phyloP scores from a whole-genome alignment of 2,329 filamentous ascomycete species.

The Cephalotrichum gorgonifer region DNA sequence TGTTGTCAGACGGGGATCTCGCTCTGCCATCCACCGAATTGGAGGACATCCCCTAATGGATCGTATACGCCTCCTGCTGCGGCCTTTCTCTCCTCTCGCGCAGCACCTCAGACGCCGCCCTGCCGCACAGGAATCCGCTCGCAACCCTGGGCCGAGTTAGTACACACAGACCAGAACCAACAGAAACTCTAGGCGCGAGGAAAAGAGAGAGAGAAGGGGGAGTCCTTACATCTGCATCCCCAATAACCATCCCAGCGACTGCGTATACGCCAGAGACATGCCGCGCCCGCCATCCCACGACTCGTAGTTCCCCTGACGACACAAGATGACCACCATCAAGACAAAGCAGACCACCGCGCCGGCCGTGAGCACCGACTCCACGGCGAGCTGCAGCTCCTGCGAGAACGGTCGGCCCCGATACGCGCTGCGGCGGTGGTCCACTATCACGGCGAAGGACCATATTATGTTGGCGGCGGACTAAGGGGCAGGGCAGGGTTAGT shows the following conservation, averaged over 20 bases:
- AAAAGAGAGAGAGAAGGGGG: background rate
- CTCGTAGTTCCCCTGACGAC: background rate
- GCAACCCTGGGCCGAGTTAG: background rate
- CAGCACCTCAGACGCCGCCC: background rate
- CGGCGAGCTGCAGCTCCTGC: background rate
- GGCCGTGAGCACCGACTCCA: background rate
- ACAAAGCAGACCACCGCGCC: constrained; percentile 1
- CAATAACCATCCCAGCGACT: constrained; percentile 1
- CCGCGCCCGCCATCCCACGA: background rate
- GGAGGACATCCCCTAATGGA: background rate
- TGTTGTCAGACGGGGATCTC: too few relatives aligned
- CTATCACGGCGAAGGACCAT: background rate
- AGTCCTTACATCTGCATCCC: constrained; percentile 2
- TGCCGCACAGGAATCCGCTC: background rate
- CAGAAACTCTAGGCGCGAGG: too few relatives aligned
- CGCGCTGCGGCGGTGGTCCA: background rate
- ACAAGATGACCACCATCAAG: background rate
- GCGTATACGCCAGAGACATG: background rate
- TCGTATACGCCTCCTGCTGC: background rate
- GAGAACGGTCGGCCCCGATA: background rate
- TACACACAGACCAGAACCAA: background rate
- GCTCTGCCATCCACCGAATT: background rate
- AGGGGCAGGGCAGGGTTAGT: too few relatives aligned
- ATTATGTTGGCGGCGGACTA: background rate
- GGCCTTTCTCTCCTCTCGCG: background rate